These are phyloP conservation scores for Aspergillus homomorphus DNA, from an alignment of 495 filamentous ascomycete genomes.

Conservation along the genomic window DNA sequence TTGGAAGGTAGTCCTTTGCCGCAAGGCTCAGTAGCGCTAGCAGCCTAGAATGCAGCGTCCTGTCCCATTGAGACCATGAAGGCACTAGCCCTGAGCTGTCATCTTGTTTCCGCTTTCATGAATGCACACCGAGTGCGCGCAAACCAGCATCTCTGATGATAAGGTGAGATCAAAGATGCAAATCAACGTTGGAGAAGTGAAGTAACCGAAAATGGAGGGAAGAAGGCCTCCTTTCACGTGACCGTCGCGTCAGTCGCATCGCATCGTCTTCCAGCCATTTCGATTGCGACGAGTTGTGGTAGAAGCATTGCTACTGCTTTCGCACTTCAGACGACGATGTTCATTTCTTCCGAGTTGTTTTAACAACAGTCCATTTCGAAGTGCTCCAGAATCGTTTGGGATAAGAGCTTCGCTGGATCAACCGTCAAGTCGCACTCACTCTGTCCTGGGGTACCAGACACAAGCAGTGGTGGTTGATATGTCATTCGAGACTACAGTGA, in stretches of 20 bases:
- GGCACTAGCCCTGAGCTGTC: too few relatives aligned
- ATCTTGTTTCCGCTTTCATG: too few relatives aligned
- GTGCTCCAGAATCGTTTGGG: not conserved
- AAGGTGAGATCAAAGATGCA: too few relatives aligned
- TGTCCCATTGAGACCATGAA: too few relatives aligned
- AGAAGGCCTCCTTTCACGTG: not conserved
- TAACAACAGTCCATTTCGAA: not conserved
- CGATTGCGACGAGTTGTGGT: not conserved
- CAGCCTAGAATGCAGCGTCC: too few relatives aligned
- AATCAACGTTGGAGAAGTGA: not conserved
- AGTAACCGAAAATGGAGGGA: not conserved
- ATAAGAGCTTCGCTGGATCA: not conserved
- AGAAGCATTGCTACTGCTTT: not conserved
- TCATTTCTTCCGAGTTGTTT: not conserved
- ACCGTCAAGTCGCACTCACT: not conserved
- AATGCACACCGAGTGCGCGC: too few relatives aligned
- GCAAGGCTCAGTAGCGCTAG: too few relatives aligned
- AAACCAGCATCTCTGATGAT: too few relatives aligned
- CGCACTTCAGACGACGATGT: not conserved
- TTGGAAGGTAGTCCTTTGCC: too few relatives aligned
- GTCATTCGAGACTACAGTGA: not conserved
- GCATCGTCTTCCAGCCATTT: not conserved
- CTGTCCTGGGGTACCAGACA: not conserved
- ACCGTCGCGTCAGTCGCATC: not conserved
- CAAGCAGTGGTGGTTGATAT: not conserved